phyloP scores from a whole-genome alignment of 768 basidiomycete species.

The Macrocybe gigantea region DNA sequence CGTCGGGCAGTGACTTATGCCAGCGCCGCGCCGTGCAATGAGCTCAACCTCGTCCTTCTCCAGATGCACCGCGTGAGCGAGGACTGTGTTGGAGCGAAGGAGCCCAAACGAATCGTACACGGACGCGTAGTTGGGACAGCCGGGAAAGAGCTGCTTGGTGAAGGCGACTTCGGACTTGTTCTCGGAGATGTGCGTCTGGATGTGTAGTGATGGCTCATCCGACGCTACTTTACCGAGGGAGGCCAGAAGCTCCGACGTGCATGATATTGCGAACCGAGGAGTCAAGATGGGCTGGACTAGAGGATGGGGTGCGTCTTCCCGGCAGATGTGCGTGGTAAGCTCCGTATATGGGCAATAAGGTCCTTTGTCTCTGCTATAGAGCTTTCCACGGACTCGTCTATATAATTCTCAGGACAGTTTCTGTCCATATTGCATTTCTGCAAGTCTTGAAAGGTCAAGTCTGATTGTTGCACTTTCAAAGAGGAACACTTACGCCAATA shows the following conservation, averaged over 20 bases:
- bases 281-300: constrained; percentile 90
- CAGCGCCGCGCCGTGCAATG: constrained; percentile 58
- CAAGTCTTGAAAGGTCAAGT: constrained; percentile 2
- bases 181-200: constrained; percentile 94
- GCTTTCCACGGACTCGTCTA: constrained; percentile 51
- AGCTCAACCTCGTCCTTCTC: constrained; percentile 67
- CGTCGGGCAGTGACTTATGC: constrained; percentile 89
- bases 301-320: constrained; percentile 18
- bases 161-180: constrained; percentile 67
- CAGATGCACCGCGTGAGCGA: constrained; percentile 86
- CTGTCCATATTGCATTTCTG: constrained; percentile 92
- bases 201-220: constrained; percentile 54
- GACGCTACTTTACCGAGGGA: constrained; percentile 58
- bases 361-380: constrained; percentile 60
- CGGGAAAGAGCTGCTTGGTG: constrained; percentile 63
- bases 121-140: constrained; percentile 59
- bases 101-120: constrained; percentile 81
- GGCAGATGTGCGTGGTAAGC: constrained; percentile 28
- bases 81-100: constrained; percentile 72
- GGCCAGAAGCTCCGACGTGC: constrained; percentile 62
- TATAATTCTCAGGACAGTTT: constrained; percentile 60
- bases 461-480: background rate
- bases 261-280: constrained; percentile 94
- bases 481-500: constrained; percentile 58
- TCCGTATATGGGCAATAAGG: constrained; percentile 66